Conservation (phyloP, 495 filamentous ascomycete species). For the Glarea lozoyensis region DNA sequence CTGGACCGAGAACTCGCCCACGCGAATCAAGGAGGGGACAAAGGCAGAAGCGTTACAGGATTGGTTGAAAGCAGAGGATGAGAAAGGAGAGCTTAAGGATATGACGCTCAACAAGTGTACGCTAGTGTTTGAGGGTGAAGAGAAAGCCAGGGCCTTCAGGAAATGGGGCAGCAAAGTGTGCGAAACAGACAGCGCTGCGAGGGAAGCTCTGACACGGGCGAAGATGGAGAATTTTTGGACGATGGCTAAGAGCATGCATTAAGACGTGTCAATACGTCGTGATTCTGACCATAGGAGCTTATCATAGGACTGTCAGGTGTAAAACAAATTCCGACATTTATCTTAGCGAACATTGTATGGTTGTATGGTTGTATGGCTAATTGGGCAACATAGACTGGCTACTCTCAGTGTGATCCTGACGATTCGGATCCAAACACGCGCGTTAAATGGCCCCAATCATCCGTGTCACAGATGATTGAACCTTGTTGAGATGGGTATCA, state of each 20-base stretch:
- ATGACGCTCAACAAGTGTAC: slow-evolving; percentile 69
- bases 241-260: slow-evolving; percentile 60
- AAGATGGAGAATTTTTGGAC: slow-evolving; percentile 98
- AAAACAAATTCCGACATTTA: too few relatives aligned
- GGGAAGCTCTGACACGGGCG: slow-evolving; percentile 63
- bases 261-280: too few relatives aligned
- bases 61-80: slow-evolving; percentile 73
- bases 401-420: too few relatives aligned
- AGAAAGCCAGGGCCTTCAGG: slow-evolving; percentile 66
- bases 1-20: slow-evolving; percentile 82
- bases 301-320: too few relatives aligned
- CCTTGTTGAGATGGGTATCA: too few relatives aligned
- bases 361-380: too few relatives aligned
- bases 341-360: too few relatives aligned
- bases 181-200: slow-evolving; percentile 81
- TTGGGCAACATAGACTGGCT: too few relatives aligned
- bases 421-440: too few relatives aligned
- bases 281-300: too few relatives aligned
- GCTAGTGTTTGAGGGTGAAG: slow-evolving; percentile 81
- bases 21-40: slow-evolving; percentile 47
- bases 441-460: too few relatives aligned
- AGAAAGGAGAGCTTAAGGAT: slow-evolving; percentile 71
- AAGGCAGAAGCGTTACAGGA: slow-evolving; percentile 52
- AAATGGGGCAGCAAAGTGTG: slow-evolving; percentile 80
- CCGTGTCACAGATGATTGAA: too few relatives aligned